phyloP scores from a whole-genome alignment of 1,139 yeast genomes.

The Blastobotrys persicus region DNA sequence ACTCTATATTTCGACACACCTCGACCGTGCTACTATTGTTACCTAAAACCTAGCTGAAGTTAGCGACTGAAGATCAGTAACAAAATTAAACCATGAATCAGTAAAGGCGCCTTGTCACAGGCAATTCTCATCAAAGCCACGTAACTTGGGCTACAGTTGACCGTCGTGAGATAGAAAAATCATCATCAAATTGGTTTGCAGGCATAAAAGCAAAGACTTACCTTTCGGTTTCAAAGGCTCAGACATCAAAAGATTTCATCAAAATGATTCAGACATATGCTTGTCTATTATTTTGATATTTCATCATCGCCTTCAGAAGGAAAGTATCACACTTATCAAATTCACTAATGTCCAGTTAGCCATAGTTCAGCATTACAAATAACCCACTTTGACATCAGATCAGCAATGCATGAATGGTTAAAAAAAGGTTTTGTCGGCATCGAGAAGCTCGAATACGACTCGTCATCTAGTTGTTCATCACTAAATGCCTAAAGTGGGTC shows the following conservation, averaged over 20 bases:
- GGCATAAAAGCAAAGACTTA: constrained; percentile 18
- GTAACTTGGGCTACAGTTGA: constrained; percentile 90
- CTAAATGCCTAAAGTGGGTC: constrained; percentile 12
- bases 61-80: background rate
- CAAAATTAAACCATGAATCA: background rate
- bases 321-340: constrained; percentile 2
- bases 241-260: constrained; percentile 53
- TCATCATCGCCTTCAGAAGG: constrained; percentile 56
- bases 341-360: background rate
- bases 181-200: constrained; percentile 53
- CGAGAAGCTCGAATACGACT: constrained; percentile 94
- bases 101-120: constrained; percentile 90
- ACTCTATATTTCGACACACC: too few relatives aligned
- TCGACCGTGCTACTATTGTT: constrained; percentile 2
- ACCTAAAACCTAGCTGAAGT: too few relatives aligned
- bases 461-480: constrained; percentile 96
- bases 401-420: constrained; percentile 87
- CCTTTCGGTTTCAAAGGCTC: constrained; percentile 37
- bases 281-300: constrained; percentile 71
- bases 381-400: constrained; percentile 2
- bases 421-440: constrained; percentile 77
- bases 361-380: background rate
- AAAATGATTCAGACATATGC: constrained; percentile 93
- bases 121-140: constrained; percentile 92
- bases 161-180: constrained; percentile 98